Evolutionary conservation across 2,329 filamentous ascomycete species (phyloP), one percentile per base, ranked within the genome.

Genomic region (Pestalotiopsis sp.): DNA sequence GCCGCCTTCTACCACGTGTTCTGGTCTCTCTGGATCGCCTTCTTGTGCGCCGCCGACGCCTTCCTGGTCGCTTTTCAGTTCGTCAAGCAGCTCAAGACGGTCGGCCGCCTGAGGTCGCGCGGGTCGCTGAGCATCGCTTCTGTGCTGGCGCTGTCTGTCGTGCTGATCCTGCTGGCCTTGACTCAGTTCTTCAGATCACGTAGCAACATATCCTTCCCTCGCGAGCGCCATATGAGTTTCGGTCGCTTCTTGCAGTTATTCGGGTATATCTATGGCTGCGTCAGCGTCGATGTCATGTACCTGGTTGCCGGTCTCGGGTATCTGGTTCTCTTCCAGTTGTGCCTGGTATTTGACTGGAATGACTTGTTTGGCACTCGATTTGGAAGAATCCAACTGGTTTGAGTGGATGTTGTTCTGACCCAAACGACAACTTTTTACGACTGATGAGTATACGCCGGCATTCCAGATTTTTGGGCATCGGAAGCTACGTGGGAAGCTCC

Each of bases 31-130:
- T 70, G 69, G 69, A 61, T 70, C n/a, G 27, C 66, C 12, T 23
- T 65, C 5, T 58, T 70, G 2, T 70, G 69, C 58, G 57, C 25
- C 2, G 23, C 58, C 23, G 69, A 70, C 39, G 69, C 69, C 17
- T 70, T 70, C 25, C 66, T 70, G 38, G 69, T 70, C 14, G 63
- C 67, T 11, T 70, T 70, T 25, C 66, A 70, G 45, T 70, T 70
- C 58, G 66, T 70, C 66, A 70, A 70, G 63, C 69, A 70, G 66
- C 64, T 70, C 56, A 70, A 70, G 66, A 70, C 69, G n/a, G 57
- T 68, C 6, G 69, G 69, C 11, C 66, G 69, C 7, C 63, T 68
- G 41, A 56, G 69, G 9, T 59, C 69, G 12, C 66, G 69, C 31
- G 69, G 69, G 13, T 62, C 69, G 9, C 69, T 70, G n/a, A 70